Percentiles rank a stretch among this genome's conserved stretches.
These are phyloP conservation scores for Daphne laureola DNA, from an alignment of 441 rosid genomes.

Conservation along the genomic window DNA sequence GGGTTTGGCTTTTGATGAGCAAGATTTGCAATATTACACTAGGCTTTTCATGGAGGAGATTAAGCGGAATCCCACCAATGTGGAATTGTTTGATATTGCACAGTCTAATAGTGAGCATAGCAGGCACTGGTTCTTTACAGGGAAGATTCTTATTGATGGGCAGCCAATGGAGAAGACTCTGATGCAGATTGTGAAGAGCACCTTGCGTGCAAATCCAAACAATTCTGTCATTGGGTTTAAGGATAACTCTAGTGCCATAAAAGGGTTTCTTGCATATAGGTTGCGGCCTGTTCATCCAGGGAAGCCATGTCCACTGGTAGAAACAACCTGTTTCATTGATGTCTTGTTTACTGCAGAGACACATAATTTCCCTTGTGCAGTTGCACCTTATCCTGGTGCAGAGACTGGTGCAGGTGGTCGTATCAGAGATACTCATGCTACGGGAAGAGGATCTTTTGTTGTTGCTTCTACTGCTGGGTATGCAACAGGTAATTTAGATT, in stretches of 20 bases:
- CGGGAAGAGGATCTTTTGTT: slow-evolving; percentile 90
- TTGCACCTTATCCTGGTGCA: slow-evolving; percentile 98
- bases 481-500: slow-evolving; percentile 67
- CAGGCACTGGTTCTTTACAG: slow-evolving; percentile 93
- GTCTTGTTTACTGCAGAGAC: slow-evolving; percentile 91
- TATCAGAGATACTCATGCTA: slow-evolving; percentile 95
- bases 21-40: slow-evolving; percentile 84
- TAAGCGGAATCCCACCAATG: slow-evolving; percentile 76
- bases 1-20: slow-evolving; percentile 97
- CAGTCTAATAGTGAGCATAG: slow-evolving; percentile 96
- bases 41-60: slow-evolving; percentile 67
- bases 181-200: slow-evolving; percentile 95
- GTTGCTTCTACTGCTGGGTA: slow-evolving; percentile 89
- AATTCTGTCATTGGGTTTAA: slow-evolving; percentile 89
- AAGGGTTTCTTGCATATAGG: slow-evolving; percentile 65
- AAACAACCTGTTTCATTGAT: slow-evolving; percentile 50
- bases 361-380: slow-evolving; percentile 97
- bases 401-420: slow-evolving; percentile 98
- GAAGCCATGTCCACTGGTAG: slow-evolving; percentile 44
- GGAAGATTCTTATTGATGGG: slow-evolving; percentile 84
- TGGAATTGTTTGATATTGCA: slow-evolving; percentile 89
- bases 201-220: slow-evolving; percentile 68
- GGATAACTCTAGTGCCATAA: slow-evolving; percentile 95
- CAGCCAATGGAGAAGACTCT: slow-evolving; percentile 69
- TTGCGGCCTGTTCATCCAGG: slow-evolving; percentile 75